Evolutionary conservation across 2,329 filamentous ascomycete species (phyloP).

Genomic region (Fusarium sp.): DNA sequence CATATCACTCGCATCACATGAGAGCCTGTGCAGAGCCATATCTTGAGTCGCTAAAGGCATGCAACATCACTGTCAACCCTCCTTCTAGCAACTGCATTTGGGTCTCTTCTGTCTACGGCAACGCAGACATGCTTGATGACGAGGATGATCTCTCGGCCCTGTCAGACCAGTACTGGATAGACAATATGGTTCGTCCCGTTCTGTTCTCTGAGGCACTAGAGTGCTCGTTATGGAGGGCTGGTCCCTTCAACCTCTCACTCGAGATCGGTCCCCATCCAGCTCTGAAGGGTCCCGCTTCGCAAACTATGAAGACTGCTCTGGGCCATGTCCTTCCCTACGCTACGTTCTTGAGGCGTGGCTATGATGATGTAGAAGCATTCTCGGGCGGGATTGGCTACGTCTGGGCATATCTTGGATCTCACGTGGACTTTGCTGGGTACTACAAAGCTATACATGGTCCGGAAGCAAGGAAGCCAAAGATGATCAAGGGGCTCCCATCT

Average conservation of each 20-base stretch:
- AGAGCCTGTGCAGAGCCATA: not conserved
- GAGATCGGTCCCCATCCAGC: not conserved
- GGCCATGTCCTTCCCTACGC: not conserved
- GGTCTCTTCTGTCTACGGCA: not conserved
- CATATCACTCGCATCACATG: constrained; percentile 5
- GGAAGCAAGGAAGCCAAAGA: not conserved
- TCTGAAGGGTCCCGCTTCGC: not conserved
- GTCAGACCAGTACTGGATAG: not conserved
- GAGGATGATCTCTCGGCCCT: not conserved
- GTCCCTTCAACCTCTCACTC: not conserved
- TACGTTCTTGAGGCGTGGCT: not conserved
- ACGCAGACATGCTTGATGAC: not conserved
- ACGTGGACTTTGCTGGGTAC: not conserved
- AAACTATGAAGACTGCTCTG: not conserved
- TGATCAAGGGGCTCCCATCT: not conserved
- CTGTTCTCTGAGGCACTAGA: not conserved
- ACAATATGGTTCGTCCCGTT: not conserved
- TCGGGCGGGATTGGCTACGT: not conserved
- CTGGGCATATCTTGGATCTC: not conserved
- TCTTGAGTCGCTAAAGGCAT: not conserved
- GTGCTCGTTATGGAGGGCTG: not conserved
- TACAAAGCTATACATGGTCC: not conserved
- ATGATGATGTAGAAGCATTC: not conserved
- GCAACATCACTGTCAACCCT: not conserved
- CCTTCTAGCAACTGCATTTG: not conserved